Evolutionary conservation across 2,329 filamentous ascomycete species (phyloP), one percentile per base, ranked within the genome.

Genomic region (Cladorrhinum sp.): DNA sequence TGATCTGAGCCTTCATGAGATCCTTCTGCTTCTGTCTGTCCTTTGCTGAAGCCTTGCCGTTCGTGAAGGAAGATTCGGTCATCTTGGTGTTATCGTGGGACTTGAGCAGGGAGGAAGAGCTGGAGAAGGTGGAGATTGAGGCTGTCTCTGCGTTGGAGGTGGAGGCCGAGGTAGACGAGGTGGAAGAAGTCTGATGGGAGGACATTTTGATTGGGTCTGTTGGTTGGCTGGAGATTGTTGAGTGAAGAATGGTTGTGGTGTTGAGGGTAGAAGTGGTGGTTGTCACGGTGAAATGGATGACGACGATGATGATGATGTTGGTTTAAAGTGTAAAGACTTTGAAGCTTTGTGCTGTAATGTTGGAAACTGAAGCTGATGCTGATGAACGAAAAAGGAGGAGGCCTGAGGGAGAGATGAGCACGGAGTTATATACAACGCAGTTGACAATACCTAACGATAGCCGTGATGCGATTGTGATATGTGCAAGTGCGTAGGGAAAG

Each of bases 101-200:
- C 62, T 70, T 69, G 53, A 69, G 62, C 27, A 70, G 60, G 48
- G 59, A 49, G 32, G 63, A 62, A 60, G 70, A 66, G 62, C 62
- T 66, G 36, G 65, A 67, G 41, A 59, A 50, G 49, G 49, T 65
- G 27, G 65, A 60, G 50, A 70, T 45, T 23, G 71, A 73, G 41
- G 68, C 65, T 6, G 60, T 61, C 65, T 70, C 68, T 24, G 51
- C 45, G 24, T 55, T 48, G 48, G 61, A 23, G 52, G 53, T 36
- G 22, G 53, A 41, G 49, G 3, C 3, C 3, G 16, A n/a, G 52
- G 52, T 45, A 27, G 16, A 36, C 27, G 18, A 18, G 41, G 23
- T 41, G 50, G 49, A 45, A 38, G 49, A 45, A 38, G 50, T 27
- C 38, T 27, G 7, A 16, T 45, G 29, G 57, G 57, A 25, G 25